Evolutionary conservation across 179 eudicot species (phyloP), one percentile per base, ranked within the genome.

Genomic region (Pouteria campechiana): DNA sequence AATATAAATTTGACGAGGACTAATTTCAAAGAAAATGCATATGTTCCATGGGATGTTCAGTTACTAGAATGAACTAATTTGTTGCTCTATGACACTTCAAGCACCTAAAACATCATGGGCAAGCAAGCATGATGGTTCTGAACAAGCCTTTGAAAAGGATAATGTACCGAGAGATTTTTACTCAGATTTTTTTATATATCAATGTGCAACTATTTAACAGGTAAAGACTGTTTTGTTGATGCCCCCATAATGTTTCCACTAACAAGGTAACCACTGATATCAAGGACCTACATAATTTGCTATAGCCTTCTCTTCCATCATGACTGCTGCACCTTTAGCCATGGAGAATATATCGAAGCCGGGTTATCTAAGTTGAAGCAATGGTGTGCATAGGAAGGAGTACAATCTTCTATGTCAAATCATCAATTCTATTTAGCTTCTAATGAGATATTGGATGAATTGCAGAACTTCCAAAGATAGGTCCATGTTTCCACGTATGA

Each of bases 141-240:
- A 25, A 24, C 54, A 48, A 32, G 25, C 33, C 19, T 21, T 6
- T 23, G 17, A 22, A 30, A 24, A 23, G n/a, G 27, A 53, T 54
- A 38, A 54, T 59, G 70, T 65, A 25, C 28, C 79, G 72, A 64
- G 79, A 72, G 52, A 70, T 81, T 30, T 74, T 76, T 55, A 50
- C 54, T 15, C 90, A 90, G 62, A 60, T 62, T 13, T 79, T 85
- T 55, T 74, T 81, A 14, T 68, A 68, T 46, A 74, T 85, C 28
- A 73, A 90, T 44, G 74, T 79, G 23, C 87, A 90, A 48, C 76
- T 90, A 25, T 81, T 90, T 48, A 90, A 90, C 50, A 79, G 95
- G 98, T 90, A 64, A 51, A 44, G 13, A 38, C 13, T 48, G 25
- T 17, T 18, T 7, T 41, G 30, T 31, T 25, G 27, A 52, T 34